Conservation (phyloP, 139 green algal species). For the Micromonas commoda region DNA sequence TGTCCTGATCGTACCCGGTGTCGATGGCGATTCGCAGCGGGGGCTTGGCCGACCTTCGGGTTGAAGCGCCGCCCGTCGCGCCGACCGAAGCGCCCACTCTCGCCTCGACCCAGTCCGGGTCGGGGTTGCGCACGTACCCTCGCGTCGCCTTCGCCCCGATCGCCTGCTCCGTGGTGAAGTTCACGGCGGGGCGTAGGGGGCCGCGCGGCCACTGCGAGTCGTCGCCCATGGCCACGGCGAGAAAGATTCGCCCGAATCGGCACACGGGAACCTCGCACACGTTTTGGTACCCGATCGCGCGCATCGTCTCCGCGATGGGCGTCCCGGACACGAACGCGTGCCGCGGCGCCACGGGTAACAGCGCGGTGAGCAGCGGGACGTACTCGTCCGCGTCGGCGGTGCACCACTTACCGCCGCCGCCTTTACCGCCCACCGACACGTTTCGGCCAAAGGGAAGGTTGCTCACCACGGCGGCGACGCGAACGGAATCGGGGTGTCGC, state of each 20-base stretch:
- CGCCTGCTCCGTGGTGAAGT: conserved; percentile 3
- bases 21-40: conserved; percentile 3
- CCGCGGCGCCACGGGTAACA: background rate
- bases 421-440: background rate
- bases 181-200: background rate
- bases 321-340: conserved; percentile 12
- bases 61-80: background rate
- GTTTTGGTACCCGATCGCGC: conserved; percentile 11
- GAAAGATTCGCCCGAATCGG: background rate
- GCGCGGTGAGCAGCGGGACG: background rate
- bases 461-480: background rate
- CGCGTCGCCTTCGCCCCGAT: background rate
- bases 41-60: background rate
- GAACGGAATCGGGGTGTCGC: background rate
- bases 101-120: background rate
- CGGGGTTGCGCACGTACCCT: background rate
- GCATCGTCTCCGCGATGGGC: conserved; percentile 6
- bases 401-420: background rate
- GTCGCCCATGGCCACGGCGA: background rate
- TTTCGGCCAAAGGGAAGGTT: conserved; percentile 15
- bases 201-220: too few species aligned
- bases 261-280: background rate
- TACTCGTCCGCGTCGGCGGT: background rate
- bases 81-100: too few species aligned
- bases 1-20: conserved; percentile 14